Evolutionary conservation across 371 early-diverging fungal species (phyloP), one percentile per base, ranked within the genome.

Genomic region (Mortierella polycephala): DNA sequence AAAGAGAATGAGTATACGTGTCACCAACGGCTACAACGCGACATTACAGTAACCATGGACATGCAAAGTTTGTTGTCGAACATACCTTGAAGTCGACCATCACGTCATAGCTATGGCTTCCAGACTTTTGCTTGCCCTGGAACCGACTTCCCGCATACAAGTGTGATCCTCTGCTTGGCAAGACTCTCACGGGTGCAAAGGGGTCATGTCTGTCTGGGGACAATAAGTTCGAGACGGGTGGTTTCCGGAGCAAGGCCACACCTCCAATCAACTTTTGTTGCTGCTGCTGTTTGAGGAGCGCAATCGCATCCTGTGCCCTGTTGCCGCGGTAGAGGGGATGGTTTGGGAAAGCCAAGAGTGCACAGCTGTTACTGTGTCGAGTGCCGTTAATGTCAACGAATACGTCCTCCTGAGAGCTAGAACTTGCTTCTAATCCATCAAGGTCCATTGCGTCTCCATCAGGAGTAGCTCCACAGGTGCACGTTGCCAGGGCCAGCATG

Each of bases 21-120:
- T 2, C 4, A 30, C 4, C 30, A 30, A 30, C 30, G 30, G 30
- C 30, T 30, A 30, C 30, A 4, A 30, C 30, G 30, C 30, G 30
- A 30, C 30, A 30, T 30, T 30, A 30, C 30, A 30, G 4, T 30
- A 30, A 30, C 30, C 30, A 30, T 30, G 30, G 30, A 2, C 30
- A 30, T 30, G 30, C 14, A 21, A 54, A n/a, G 57, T 3, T 8
- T 13, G 18, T 41, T n/a, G 14, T 6, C 16, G 41, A 54, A 3
- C 14, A 62, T 85, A 92, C 94, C 91, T 93, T 91, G 62, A 94
- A 90, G 58, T 91, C 87, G 11, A 94, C 95, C 50, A 85, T 69
- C 6, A 94, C 95, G 57, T 90, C 87, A 63, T 94, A 94, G 55
- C 86, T 85, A 57, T 75, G 88, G 9, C 81, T 62, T 5, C 90